phyloP scores from a whole-genome alignment of 768 basidiomycete genomes.

The Myochromella boudieri region DNA sequence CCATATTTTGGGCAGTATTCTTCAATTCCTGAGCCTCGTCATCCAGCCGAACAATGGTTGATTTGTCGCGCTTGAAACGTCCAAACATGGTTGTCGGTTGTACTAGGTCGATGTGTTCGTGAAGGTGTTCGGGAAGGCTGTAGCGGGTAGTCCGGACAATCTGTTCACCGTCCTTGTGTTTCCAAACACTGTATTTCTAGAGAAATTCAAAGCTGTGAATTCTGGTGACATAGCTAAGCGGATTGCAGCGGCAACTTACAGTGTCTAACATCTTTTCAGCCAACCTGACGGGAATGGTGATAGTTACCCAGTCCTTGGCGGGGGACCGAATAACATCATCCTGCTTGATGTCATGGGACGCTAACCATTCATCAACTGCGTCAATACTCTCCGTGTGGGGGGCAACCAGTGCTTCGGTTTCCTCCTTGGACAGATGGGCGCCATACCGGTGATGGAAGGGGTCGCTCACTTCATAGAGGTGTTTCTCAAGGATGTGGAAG shows the following conservation, averaged over 20 bases:
- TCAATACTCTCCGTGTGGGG: conserved; percentile 54
- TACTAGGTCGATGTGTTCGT: conserved; percentile 63
- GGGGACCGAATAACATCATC: conserved; percentile 52
- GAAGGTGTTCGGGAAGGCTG: conserved; percentile 59
- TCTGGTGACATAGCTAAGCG: neutral
- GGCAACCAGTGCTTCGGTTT: conserved; percentile 61
- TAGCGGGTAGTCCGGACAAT: conserved; percentile 69
- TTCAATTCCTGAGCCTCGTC: conserved; percentile 14
- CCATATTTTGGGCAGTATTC: conserved; percentile 9
- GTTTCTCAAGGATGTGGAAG: conserved; percentile 48
- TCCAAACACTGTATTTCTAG: conserved; percentile 66
- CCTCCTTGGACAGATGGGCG: conserved; percentile 58
- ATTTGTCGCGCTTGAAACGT: conserved; percentile 40
- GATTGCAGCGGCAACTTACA: conserved; percentile 34
- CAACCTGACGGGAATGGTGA: conserved; percentile 54
- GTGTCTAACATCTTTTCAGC: conserved; percentile 75
- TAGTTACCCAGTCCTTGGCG: conserved; percentile 68
- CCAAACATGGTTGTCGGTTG: conserved; percentile 75
- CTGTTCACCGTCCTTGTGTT: conserved; percentile 52
- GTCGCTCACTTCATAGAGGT: conserved; percentile 58
- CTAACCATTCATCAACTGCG: conserved; percentile 62
- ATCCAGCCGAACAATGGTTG: conserved; percentile 30
- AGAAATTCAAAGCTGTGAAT: neutral
- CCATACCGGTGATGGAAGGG: conserved; percentile 56
- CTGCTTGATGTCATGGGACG: conserved; percentile 50